Percentiles rank a stretch among this genome's conserved stretches.
phyloP scores from a whole-genome alignment of 2,329 filamentous ascomycete species.

The Clonostachys solani region DNA sequence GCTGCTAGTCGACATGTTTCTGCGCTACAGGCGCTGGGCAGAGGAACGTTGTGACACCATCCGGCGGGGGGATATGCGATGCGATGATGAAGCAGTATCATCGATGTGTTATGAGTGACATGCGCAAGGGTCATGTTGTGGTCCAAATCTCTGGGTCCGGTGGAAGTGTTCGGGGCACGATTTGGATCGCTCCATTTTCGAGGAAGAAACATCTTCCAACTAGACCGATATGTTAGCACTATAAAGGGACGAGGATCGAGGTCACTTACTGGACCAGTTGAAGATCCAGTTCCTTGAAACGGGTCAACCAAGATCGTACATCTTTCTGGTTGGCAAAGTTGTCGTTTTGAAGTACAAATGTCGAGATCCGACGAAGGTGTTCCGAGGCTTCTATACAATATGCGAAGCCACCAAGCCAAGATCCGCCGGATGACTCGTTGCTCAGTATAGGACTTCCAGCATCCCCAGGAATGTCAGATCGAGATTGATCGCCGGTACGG shows the following conservation, averaged over 20 bases:
- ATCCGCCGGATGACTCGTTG: too few relatives aligned
- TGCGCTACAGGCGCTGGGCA: slow-evolving; percentile 18
- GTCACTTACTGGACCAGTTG: slow-evolving; percentile 27
- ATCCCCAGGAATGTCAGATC: too few relatives aligned
- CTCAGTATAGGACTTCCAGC: too few relatives aligned
- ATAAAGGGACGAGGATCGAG: too few relatives aligned
- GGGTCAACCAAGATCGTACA: slow-evolving; percentile 34
- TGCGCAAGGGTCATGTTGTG: slow-evolving; percentile 46
- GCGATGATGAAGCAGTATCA: slow-evolving; percentile 42
- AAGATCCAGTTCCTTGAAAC: slow-evolving; percentile 43
- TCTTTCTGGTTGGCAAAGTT: slow-evolving; percentile 14
- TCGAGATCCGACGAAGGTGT: slow-evolving; percentile 35
- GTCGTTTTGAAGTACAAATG: slow-evolving; percentile 36
- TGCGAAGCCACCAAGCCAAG: slow-evolving; percentile 33
- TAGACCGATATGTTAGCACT: too few relatives aligned
- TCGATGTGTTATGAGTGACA: slow-evolving; percentile 42
- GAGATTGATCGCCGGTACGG: too few relatives aligned
- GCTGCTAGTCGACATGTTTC: too few relatives aligned
- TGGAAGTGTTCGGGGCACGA: slow-evolving; percentile 19
- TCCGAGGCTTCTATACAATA: slow-evolving; percentile 42
- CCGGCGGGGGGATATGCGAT: slow-evolving; percentile 35
- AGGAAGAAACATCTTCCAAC: slow-evolving; percentile 37
- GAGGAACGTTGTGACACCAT: slow-evolving; percentile 14
- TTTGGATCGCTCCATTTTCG: slow-evolving; percentile 22
- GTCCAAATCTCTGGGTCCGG: slow-evolving; percentile 26